Evolutionary conservation across 345 rosid genomes (phyloP).

Genomic region (Eucalyptus marginata): DNA sequence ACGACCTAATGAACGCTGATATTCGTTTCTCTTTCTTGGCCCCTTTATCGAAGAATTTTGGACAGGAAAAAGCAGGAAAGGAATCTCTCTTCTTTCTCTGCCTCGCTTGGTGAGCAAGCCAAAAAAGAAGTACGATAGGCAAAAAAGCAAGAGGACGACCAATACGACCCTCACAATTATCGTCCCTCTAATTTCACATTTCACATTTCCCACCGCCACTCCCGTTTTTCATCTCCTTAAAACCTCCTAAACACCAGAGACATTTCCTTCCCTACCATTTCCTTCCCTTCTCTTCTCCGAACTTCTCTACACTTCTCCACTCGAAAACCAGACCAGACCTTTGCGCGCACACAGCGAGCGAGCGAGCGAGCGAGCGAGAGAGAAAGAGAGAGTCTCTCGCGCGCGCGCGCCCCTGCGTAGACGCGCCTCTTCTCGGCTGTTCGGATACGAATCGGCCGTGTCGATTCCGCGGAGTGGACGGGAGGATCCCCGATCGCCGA

Average conservation of each 20-base stretch:
- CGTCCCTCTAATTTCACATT: too few species aligned
- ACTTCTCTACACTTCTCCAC: background rate
- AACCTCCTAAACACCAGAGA: background rate
- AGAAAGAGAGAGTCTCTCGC: too few species aligned
- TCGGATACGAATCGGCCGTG: background rate
- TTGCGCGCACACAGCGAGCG: background rate
- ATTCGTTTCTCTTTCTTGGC: background rate
- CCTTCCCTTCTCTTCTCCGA: background rate
- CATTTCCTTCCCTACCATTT: background rate
- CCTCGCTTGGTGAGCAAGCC: background rate
- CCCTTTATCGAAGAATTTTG: background rate
- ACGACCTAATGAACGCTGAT: background rate
- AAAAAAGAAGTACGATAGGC: background rate
- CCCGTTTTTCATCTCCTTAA: background rate
- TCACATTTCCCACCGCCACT: background rate
- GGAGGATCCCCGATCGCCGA: background rate
- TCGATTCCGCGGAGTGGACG: background rate
- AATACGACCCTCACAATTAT: rapidly evolving
- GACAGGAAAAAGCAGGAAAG: background rate
- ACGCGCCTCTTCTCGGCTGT: background rate
- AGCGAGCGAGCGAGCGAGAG: background rate
- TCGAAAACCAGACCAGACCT: background rate
- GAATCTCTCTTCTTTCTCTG: background rate
- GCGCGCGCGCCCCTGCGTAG: background rate
- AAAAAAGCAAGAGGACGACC: rapidly evolving